Percentiles rank a stretch among this genome's conserved stretches.
Evolutionary conservation across 2,329 filamentous ascomycete genomes (phyloP).

Genomic region (Plenodomus biglobosus): DNA sequence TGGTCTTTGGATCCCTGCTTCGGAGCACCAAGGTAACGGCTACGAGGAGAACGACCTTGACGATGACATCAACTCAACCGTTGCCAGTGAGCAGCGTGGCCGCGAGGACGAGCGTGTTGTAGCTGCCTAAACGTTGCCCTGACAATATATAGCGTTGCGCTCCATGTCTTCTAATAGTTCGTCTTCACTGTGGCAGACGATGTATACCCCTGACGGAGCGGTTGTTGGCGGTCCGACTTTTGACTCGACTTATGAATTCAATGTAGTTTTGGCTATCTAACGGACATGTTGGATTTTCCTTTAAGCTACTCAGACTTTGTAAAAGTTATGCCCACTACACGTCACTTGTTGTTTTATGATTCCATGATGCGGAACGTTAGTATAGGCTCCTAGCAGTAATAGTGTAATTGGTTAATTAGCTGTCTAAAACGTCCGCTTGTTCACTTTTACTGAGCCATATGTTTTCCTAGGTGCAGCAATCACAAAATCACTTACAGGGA

Average conservation of each 20-base stretch:
- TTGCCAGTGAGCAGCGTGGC: conserved; percentile 48
- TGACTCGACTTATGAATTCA: conserved; percentile 6
- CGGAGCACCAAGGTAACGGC: conserved; percentile 63
- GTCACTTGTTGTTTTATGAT: background rate
- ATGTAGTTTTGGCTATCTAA: conserved; percentile 14
- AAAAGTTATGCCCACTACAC: background rate
- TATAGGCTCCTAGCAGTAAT: conserved; percentile 8
- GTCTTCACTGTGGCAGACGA: conserved; percentile 25
- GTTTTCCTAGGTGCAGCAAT: too few relatives aligned
- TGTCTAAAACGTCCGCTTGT: background rate
- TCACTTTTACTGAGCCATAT: too few relatives aligned
- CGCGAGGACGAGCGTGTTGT: conserved; percentile 51
- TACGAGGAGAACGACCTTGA: conserved; percentile 65
- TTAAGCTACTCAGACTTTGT: background rate
- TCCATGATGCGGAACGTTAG: conserved; percentile 8
- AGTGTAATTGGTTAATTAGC: conserved; percentile 12
- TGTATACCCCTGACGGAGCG: conserved; percentile 40
- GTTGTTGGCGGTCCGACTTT: conserved; percentile 13
- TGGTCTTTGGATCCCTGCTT: conserved; percentile 76
- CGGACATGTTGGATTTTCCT: background rate
- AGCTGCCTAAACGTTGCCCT: conserved; percentile 31
- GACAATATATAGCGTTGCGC: conserved; percentile 22
- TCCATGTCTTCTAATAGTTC: conserved; percentile 26
- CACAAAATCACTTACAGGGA: too few relatives aligned
- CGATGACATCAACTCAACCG: conserved; percentile 53